phyloP scores from a whole-genome alignment of 202 grass and related monocot genomes.

The Setaria viridis region DNA sequence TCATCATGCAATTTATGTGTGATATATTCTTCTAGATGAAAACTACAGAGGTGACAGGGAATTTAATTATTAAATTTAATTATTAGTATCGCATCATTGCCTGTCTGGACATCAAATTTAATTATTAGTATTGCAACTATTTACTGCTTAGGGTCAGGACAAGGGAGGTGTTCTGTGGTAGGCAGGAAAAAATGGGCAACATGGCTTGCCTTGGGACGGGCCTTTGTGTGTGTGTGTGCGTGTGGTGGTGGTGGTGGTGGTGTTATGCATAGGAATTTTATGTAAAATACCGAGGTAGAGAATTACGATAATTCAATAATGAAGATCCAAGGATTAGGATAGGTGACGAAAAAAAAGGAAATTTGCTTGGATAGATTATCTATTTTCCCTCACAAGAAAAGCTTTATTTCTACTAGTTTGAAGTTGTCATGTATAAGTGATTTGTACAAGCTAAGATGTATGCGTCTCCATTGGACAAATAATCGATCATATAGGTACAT shows the following conservation, averaged over 20 bases:
- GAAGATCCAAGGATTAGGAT: neutral
- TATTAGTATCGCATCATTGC: neutral
- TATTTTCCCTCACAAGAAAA: neutral
- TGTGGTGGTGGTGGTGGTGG: too few species aligned
- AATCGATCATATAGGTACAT: neutral
- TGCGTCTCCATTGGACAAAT: neutral
- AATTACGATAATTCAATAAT: neutral
- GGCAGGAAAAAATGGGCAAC: too few species aligned
- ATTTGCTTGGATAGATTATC: neutral
- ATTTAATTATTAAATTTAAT: neutral
- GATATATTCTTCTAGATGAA: constrained; percentile 48
- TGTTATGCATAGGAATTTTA: neutral
- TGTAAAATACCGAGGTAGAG: neutral
- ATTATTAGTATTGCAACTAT: neutral
- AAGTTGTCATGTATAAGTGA: neutral
- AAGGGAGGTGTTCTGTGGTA: too few species aligned
- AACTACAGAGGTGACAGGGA: neutral
- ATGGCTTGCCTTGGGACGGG: too few species aligned
- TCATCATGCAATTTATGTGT: constrained; percentile 1
- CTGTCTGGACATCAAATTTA: neutral
- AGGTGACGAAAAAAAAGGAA: neutral
- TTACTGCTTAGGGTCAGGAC: neutral
- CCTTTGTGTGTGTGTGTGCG: too few species aligned
- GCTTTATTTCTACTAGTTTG: neutral
- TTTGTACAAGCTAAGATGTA: neutral